phyloP scores from a whole-genome alignment of 2,329 filamentous ascomycete species.

The Mycogone perniciosa region DNA sequence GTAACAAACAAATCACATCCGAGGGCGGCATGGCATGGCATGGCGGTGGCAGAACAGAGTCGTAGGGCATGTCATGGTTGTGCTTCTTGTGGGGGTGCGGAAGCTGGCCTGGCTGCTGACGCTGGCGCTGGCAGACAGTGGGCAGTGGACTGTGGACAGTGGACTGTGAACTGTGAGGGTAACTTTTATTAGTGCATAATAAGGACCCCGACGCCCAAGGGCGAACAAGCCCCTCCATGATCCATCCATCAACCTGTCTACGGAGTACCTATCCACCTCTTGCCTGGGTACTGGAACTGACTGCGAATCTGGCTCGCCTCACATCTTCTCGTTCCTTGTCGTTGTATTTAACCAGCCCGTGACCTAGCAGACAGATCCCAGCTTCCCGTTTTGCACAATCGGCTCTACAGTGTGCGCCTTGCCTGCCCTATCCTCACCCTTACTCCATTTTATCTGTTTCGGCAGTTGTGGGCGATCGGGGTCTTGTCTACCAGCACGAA shows the following conservation, averaged over 20 bases:
- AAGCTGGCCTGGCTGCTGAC: background rate
- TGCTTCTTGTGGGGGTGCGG: background rate
- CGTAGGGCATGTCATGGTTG: background rate
- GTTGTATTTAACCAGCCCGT: background rate
- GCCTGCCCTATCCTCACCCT: background rate
- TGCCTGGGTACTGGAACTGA: background rate
- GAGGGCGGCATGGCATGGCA: background rate
- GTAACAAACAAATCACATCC: background rate
- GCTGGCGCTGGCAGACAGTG: background rate
- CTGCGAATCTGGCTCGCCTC: background rate
- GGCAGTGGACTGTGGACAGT: background rate
- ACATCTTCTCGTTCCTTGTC: background rate
- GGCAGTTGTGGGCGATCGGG: conserved; percentile 11
- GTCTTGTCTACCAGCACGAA: conserved; percentile 5
- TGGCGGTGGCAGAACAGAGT: background rate
- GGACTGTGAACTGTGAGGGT: background rate
- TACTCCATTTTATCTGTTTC: background rate
- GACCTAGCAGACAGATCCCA: background rate
- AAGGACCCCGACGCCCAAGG: background rate
- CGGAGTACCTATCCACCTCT: background rate
- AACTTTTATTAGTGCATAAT: conserved; percentile 1
- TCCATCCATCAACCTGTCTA: background rate
- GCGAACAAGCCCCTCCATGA: conserved; percentile 9
- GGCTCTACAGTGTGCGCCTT: conserved; percentile 5
- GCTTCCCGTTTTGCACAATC: background rate